Conservation (phyloP, 2,329 filamentous ascomycete species). For the Penicillium olsonii region DNA sequence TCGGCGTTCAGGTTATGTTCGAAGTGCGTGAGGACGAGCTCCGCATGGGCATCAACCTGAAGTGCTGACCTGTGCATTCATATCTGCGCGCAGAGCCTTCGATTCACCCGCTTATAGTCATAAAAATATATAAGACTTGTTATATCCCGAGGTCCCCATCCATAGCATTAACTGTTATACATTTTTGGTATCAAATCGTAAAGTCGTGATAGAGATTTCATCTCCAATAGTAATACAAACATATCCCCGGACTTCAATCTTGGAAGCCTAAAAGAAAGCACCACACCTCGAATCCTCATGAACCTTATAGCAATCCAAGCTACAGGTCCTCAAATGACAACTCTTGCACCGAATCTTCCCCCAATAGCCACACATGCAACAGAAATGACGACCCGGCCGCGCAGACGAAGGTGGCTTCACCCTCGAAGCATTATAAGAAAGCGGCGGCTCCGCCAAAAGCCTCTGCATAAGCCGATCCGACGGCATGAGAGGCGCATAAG, state of each 20-base stretch:
- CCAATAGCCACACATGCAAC: conserved; percentile 54
- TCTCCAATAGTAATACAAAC: conserved; percentile 13
- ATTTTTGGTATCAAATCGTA: conserved; percentile 20
- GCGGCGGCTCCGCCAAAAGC: conserved; percentile 48
- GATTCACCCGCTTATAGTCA: not conserved
- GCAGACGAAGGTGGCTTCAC: conserved; percentile 35
- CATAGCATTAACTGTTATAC: conserved; percentile 15
- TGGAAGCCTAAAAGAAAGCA: conserved; percentile 41
- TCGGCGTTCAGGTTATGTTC: conserved; percentile 93
- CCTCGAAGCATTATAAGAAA: conserved; percentile 50
- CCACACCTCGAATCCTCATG: conserved; percentile 52
- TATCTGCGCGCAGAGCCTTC: not conserved
- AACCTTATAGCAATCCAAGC: conserved; percentile 49
- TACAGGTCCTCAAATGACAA: conserved; percentile 50
- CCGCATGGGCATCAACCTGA: conserved; percentile 77
- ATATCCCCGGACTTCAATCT: too few relatives aligned
- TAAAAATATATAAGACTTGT: not conserved
- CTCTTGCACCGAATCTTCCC: conserved; percentile 51
- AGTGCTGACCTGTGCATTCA: conserved; percentile 59
- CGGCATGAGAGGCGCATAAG: conserved; percentile 44
- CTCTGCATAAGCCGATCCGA: conserved; percentile 49
- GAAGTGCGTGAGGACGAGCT: conserved; percentile 85
- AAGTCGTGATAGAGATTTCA: conserved; percentile 12
- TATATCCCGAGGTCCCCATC: not conserved
- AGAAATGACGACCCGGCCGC: conserved; percentile 45